phyloP scores from a whole-genome alignment of 176 grass and related monocot species.

The Eremochloa ophiuroides region DNA sequence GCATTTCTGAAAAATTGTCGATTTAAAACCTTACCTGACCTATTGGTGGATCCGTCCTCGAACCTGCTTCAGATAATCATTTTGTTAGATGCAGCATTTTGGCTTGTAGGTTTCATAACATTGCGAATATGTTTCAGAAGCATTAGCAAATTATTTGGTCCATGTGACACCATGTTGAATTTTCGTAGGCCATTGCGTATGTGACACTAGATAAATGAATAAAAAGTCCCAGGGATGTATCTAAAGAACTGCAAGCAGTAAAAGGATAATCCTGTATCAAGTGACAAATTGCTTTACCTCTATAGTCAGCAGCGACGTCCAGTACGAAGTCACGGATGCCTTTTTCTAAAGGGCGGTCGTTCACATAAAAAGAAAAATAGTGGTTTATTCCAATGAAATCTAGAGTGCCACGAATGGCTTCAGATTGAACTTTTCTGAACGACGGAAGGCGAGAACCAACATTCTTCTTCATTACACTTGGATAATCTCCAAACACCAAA shows the following conservation, averaged over 20 bases:
- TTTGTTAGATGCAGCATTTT: conserved; percentile 2
- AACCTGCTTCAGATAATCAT: conserved; percentile 15
- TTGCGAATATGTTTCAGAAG: not conserved
- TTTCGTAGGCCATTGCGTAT: not conserved
- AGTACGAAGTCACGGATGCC: conserved; percentile 29
- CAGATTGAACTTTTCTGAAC: conserved; percentile 35
- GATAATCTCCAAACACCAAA: conserved; percentile 50
- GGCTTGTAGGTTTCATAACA: not conserved
- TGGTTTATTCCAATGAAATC: conserved; percentile 73
- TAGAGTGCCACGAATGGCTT: conserved; percentile 31
- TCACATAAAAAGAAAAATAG: conserved; percentile 46
- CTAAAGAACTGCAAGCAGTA: not conserved
- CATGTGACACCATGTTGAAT: not conserved
- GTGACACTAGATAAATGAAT: not conserved
- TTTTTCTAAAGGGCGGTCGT: conserved; percentile 29
- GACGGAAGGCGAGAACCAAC: conserved; percentile 46
- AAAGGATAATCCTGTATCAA: not conserved
- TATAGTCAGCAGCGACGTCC: conserved; percentile 10
- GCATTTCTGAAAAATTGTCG: not conserved
- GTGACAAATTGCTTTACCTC: conserved; percentile 15
- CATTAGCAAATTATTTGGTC: not conserved
- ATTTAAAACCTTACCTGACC: conserved; percentile 29
- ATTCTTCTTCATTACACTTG: conserved; percentile 44
- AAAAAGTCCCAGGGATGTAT: not conserved
- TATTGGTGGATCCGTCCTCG: conserved; percentile 25